Base-by-base conservation (phyloP, 2,329 filamentous ascomycete genomes). In the Epichloe hybrida region DNA sequence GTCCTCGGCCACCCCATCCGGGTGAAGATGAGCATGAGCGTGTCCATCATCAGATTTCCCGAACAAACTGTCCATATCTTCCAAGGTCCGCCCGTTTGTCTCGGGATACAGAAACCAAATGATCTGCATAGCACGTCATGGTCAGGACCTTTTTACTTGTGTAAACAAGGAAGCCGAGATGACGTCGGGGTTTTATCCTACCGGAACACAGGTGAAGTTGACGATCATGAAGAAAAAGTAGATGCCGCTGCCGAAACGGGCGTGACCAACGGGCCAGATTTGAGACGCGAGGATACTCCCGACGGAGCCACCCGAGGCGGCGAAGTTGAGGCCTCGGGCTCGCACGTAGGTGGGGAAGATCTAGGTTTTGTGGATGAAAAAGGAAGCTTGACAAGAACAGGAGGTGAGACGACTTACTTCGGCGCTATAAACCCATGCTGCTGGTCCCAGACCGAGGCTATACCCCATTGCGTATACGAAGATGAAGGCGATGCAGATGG, bases 391-490 rank as follows among this genome's bases (percentile, higher is more conserved):
- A n/a, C 12, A n/a, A n/a, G 0, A n/a, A 37, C 12, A 37, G 7
- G 8, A n/a, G 20, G 13, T 12, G 13, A n/a, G 36, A 21, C 35
- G 5, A 47, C 62, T 23, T 54, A 76, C 74, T 65, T 81, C 77
- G 0, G 75, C 71, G n/a, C 74, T 74, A 53, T 80, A 80, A 0
- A 80, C 74, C 77, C 77, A 81, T 0, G 75, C 69, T 1, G 75
- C 72, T 0, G 77, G 75, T 0, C 77, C 77, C 42, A 80, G 77
- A 0, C 77, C 75, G 54, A 80, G 66, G 48, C 73, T 77, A 57
- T 77, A 80, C 0, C 77, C 77, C 48, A 80, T 68, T 7, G 76
- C 74, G 59, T 78, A 81, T 42, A 80, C 63, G 58, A 80, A 80
- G 40, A 80, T 74, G 57, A 79, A 79, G 11, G 72, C 64, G 21